These are phyloP conservation scores for Funneliformis mosseae DNA, from an alignment of 192 early-diverging fungal genomes.

Conservation along the genomic window DNA sequence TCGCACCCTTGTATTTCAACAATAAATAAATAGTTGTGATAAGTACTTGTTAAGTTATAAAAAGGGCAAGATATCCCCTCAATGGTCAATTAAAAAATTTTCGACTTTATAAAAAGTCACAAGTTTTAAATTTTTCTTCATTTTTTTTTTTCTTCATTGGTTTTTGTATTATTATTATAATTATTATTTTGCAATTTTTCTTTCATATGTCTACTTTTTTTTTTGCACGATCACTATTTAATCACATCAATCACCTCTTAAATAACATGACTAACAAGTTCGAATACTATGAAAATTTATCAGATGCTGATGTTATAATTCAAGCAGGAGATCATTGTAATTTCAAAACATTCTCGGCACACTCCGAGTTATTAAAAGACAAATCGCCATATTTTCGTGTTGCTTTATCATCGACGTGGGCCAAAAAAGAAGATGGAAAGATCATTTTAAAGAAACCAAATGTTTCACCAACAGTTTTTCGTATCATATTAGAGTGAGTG, in stretches of 20 bases:
- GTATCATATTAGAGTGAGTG: slow-evolving; percentile 25
- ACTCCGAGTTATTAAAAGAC: background rate
- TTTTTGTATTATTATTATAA: too few species aligned
- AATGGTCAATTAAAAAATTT: too few species aligned
- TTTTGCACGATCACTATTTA: background rate
- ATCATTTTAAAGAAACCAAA: slow-evolving; percentile 31
- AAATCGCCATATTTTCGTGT: slow-evolving; percentile 13
- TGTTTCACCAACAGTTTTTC: slow-evolving; percentile 17
- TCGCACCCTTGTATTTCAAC: too few species aligned
- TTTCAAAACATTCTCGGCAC: slow-evolving; percentile 1
- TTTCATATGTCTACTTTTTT: too few species aligned
- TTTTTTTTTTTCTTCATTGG: too few species aligned
- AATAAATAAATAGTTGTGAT: too few species aligned
- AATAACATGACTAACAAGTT: background rate
- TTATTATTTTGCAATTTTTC: too few species aligned
- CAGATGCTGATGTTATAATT: slow-evolving; percentile 27
- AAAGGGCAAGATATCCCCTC: too few species aligned
- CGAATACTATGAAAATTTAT: background rate
- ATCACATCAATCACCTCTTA: background rate
- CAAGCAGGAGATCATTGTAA: slow-evolving; percentile 14
- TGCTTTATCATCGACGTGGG: slow-evolving; percentile 27
- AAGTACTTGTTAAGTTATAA: too few species aligned
- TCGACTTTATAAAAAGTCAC: too few species aligned
- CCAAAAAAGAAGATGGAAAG: slow-evolving; percentile 1
- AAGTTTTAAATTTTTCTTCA: too few species aligned